Conservation (phyloP, 2,329 filamentous ascomycete species). For the Aureobasidium lini region DNA sequence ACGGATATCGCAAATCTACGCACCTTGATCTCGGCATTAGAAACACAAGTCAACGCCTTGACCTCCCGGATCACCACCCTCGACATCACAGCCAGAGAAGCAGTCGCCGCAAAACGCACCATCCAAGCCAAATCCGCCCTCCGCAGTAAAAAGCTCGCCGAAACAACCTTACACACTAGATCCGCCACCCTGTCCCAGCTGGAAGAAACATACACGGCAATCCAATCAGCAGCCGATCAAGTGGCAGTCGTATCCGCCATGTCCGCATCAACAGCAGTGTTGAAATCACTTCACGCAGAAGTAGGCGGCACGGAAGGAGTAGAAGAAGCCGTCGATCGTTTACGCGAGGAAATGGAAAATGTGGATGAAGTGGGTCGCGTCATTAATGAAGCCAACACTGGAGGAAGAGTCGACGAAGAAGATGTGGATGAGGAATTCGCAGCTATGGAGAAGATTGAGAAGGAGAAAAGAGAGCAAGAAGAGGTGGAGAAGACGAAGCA, state of each 20-base stretch:
- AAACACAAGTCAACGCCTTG: slow-evolving; percentile 59
- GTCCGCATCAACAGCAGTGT: slow-evolving; percentile 65
- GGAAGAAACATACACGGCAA: slow-evolving; percentile 72
- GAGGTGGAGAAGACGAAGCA: slow-evolving; percentile 27
- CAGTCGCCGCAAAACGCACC: slow-evolving; percentile 65
- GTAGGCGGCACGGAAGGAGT: slow-evolving; percentile 71
- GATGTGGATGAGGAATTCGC: slow-evolving; percentile 87
- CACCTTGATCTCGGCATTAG: slow-evolving; percentile 61
- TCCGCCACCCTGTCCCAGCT: slow-evolving; percentile 70
- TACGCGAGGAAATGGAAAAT: slow-evolving; percentile 71
- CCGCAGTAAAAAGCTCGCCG: slow-evolving; percentile 73
- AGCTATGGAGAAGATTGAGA: slow-evolving; percentile 52
- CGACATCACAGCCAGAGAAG: slow-evolving; percentile 55
- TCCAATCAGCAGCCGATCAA: slow-evolving; percentile 80
- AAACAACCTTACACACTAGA: slow-evolving; percentile 63
- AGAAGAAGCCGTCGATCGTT: slow-evolving; percentile 63
- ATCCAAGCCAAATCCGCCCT: slow-evolving; percentile 70
- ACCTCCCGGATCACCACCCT: slow-evolving; percentile 44
- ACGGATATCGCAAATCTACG: slow-evolving; percentile 72
- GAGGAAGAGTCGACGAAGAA: slow-evolving; percentile 58
- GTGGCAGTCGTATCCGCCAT: slow-evolving; percentile 77
- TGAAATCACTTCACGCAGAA: slow-evolving; percentile 66
- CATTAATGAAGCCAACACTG: slow-evolving; percentile 52
- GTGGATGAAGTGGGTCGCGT: slow-evolving; percentile 76
- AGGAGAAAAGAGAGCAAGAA: slow-evolving; percentile 34